phyloP scores from a whole-genome alignment of 2,329 filamentous ascomycete genomes.

The Phaeosphaeria sp. region DNA sequence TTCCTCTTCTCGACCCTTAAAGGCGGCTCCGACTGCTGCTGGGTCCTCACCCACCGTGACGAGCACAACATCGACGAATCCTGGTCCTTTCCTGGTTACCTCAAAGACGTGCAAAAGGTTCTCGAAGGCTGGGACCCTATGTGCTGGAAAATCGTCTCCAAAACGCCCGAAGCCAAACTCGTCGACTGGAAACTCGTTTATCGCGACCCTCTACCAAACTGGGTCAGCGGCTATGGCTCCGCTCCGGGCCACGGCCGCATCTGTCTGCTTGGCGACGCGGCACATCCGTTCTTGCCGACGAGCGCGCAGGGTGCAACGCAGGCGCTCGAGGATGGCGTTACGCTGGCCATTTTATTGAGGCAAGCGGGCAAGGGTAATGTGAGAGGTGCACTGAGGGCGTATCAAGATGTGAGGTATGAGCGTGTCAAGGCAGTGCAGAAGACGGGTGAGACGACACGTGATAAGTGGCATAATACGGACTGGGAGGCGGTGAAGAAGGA shows the following conservation, averaged over 20 bases:
- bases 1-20: slow-evolving; percentile 49
- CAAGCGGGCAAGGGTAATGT: slow-evolving; percentile 41
- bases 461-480: slow-evolving; percentile 45
- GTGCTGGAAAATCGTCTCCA: slow-evolving; percentile 43
- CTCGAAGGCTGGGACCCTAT: slow-evolving; percentile 44
- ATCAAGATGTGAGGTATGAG: slow-evolving; percentile 45
- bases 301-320: slow-evolving; percentile 62
- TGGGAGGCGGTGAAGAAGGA: slow-evolving; percentile 43
- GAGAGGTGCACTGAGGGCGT: slow-evolving; percentile 33
- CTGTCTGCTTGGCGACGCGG: slow-evolving; percentile 60
- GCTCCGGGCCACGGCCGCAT: slow-evolving; percentile 50
- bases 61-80: slow-evolving; percentile 45
- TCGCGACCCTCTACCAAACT: slow-evolving; percentile 59
- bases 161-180: slow-evolving; percentile 45
- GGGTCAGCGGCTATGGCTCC: slow-evolving; percentile 57
- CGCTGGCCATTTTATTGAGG: slow-evolving; percentile 33
- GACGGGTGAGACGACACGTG: slow-evolving; percentile 42
- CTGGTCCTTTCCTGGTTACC: slow-evolving; percentile 44
- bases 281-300: slow-evolving; percentile 62
- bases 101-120: slow-evolving; percentile 41
- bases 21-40: slow-evolving; percentile 45
- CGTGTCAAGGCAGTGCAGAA: slow-evolving; percentile 43
- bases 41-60: slow-evolving; percentile 46
- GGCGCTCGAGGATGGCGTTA: slow-evolving; percentile 58
- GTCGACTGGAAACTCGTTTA: slow-evolving; percentile 64